Evolutionary conservation across 2,329 filamentous ascomycete species (phyloP).

Genomic region (Trichophyton verrucosum): DNA sequence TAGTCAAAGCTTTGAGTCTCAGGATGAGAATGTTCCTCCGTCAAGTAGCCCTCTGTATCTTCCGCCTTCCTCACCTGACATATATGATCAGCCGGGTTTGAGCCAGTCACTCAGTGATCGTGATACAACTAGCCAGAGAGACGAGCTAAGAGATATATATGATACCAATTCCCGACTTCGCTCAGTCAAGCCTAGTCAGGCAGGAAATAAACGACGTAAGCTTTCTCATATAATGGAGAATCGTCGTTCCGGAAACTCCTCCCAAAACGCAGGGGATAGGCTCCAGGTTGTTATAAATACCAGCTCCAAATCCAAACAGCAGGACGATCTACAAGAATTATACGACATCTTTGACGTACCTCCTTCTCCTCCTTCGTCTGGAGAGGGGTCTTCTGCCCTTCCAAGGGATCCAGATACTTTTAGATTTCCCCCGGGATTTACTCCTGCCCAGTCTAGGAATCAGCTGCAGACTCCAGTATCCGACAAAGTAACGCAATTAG

Average conservation of each 20-base stretch:
- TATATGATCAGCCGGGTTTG: neutral
- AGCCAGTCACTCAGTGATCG: neutral
- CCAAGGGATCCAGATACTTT: constrained; percentile 20
- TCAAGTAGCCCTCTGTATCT: constrained; percentile 25
- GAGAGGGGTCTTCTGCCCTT: constrained; percentile 20
- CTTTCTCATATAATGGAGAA: neutral
- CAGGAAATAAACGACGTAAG: neutral
- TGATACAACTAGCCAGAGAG: neutral
- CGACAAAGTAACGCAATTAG: constrained; percentile 14
- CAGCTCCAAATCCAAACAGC: neutral
- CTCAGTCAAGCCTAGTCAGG: neutral
- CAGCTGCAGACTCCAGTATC: constrained; percentile 18
- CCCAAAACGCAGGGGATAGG: neutral
- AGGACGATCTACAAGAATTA: neutral
- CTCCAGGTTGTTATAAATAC: neutral
- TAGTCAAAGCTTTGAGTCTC: constrained; percentile 23
- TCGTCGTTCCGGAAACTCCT: neutral
- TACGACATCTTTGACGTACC: constrained; percentile 23
- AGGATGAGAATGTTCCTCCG: constrained; percentile 22
- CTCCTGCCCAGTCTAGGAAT: constrained; percentile 19
- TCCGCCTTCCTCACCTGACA: constrained; percentile 19
- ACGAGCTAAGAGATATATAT: neutral
- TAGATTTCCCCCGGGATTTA: constrained; percentile 26
- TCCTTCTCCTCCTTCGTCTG: constrained; percentile 31
- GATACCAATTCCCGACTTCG: neutral